Evolutionary conservation across 2,329 filamentous ascomycete genomes (phyloP).

Genomic region (Coniochaeta sp.): DNA sequence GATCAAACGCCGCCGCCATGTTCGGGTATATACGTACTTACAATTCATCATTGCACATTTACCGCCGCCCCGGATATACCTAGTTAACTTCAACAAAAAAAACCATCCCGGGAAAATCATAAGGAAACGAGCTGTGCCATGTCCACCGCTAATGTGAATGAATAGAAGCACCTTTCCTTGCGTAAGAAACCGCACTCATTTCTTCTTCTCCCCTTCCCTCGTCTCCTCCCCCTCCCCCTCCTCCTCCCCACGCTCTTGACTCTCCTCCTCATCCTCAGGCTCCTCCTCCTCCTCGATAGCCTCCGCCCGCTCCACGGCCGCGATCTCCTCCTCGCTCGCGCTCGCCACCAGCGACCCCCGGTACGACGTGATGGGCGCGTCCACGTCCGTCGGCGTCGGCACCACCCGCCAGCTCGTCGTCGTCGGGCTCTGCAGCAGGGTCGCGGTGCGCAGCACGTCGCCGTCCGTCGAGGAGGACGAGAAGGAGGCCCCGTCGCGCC

Average conservation of each 20-base stretch:
- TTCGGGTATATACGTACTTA: neutral
- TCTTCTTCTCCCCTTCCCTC: constrained; percentile 6
- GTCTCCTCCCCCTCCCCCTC: constrained; percentile 14
- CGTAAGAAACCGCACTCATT: constrained; percentile 14
- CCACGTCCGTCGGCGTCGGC: constrained; percentile 28
- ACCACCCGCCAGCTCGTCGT: constrained; percentile 27
- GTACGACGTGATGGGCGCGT: constrained; percentile 21
- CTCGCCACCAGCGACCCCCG: constrained; percentile 23
- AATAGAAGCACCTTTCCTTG: constrained; percentile 6
- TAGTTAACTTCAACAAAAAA: neutral
- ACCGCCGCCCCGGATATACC: neutral
- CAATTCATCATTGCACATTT: neutral
- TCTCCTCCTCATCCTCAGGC: constrained; percentile 24
- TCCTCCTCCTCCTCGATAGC: constrained; percentile 32
- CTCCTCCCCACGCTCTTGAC: no score
- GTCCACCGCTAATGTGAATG: neutral
- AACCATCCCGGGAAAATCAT: constrained; percentile 3
- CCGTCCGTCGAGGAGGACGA: constrained; percentile 14
- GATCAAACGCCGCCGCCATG: no score
- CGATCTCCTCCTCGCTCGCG: constrained; percentile 29
- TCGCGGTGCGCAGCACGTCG: constrained; percentile 19
- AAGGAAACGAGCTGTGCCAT: neutral
- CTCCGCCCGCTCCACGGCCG: constrained; percentile 30
- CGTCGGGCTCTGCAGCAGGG: constrained; percentile 34
- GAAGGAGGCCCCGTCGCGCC: constrained; percentile 25